Base-by-base conservation (phyloP, 1,284 basidiomycete genomes). In the Cryptococcus sp. region DNA sequence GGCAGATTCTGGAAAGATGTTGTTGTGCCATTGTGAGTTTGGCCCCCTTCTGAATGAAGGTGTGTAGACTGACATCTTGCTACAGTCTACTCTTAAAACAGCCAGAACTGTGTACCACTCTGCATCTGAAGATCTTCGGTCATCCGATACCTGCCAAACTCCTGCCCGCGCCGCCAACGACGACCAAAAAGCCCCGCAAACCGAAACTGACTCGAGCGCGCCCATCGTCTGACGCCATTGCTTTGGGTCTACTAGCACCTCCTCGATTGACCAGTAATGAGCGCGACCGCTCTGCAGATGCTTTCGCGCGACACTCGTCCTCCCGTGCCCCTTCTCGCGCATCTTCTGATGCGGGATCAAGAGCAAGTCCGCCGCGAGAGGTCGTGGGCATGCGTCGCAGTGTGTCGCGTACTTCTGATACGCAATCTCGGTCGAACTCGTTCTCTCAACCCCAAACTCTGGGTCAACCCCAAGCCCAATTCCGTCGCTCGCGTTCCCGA, bases 81-180 rank as follows among this genome's bases (percentile, higher is more conserved):
- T 39, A 56, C 10, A 65, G 62, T 27, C 74, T 73, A 51, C 49
- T 77, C 3, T 42, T 54, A 0, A 48, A 45, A 8, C 67, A 74
- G 41, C 57, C 62, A 6, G 57, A 65, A 0, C 62, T 68, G 20
- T 70, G 69, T 50, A 35, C 65, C 5, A 44, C 61, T 2, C 73
- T 75, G 57, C 75, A 76, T 50, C 44, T 57, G 22, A 76, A 76
- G 56, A 64, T 75, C 17, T 76, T 77, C 39, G 72, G 71, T n/a
- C 44, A 46, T 22, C 65, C 69, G 1, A 65, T 74, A 2, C 69
- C 72, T 5, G 20, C 59, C 11, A 62, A 65, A 20, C 59, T 74
- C 38, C 50, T 68, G 13, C 64, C 67, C 25, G 44, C 51, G 6
- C 51, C 61, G 6, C 42, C 47, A 6, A 27, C 50, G 13, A 57